Base-by-base conservation (phyloP, 768 basidiomycete genomes). In the Kwoniella bestiolae region DNA sequence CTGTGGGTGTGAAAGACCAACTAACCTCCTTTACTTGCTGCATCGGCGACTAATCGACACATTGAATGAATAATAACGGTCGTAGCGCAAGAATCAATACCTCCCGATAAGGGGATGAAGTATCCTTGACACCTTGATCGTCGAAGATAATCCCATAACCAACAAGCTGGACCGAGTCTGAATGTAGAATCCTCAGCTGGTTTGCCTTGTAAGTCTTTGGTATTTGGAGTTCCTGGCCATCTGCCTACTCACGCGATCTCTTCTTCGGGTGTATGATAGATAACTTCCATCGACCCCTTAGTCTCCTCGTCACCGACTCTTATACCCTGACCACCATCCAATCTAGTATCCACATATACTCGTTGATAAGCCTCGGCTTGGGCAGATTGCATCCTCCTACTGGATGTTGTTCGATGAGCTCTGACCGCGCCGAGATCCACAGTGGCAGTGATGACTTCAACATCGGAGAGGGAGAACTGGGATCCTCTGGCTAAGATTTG, bases 111-210 rank as follows among this genome's bases (percentile, higher is more conserved):
- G 0, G 96, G 95, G 23, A 98, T 82, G 75, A 98, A 98, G 82
- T 94, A 98, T 2, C 96, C 96, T 69, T 93, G 91, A 0, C 90
- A 92, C 8, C 91, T 85, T 5, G 95, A 98, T 47, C 96, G 88
- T 38, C 96, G 86, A 31, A 99, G 87, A 76, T 98, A 99, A 79
- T 99, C 96, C 96, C 96, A 99, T n/a, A 99, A 84, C 96, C 96
- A 99, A 77, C 96, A 98, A 16, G 95, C 96, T 6, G 96, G 96
- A 4, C 96, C 96, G 2, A 98, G 83, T 2, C 95, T 97, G 67
- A 28, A 50, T 11, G 5, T 18, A 18, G 38, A 34, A n/a, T n/a
- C 35, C 4, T 5, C 14, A 5, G 47, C 9, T 35, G 21, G 9
- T 50, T 23, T 56, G 65, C 23, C 16, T 47, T 4, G 14, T 60